Evolutionary conservation across 257 asterid genomes (phyloP), one percentile per base, ranked within the genome.

Genomic region (Orobanche coerulescens): DNA sequence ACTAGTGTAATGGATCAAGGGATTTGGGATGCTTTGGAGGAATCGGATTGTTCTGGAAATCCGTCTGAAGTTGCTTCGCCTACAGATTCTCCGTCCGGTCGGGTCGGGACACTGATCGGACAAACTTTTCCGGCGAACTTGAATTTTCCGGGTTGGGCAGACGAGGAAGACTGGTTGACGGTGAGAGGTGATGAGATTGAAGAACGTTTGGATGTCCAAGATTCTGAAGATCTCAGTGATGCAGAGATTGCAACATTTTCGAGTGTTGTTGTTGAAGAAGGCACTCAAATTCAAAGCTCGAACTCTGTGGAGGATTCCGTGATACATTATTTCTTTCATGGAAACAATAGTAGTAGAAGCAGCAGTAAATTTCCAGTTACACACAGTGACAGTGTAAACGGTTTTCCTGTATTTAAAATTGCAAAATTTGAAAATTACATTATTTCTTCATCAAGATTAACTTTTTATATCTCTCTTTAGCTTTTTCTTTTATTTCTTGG

Each of bases 141-240:
- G 39, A 43, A 58, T 43, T 58, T 55, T 14, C 23, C 36, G 46
- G 52, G 65, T 33, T 58, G 58, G 80, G 28, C 50, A 4, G 87
- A 76, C 4, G 95, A 78, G 16, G 90, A 71, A 19, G 82, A 74
- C 43, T 91, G 97, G 97, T 23, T 84, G 22, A 81, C 82, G 1
- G 81, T 87, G 11, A 82, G 97, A 70, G 61, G 55, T 30, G 48
- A 28, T 46, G 76, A 75, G 18, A 15, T 28, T n/a, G 82, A 76
- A 56, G 94, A 72, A 61, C 54, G 33, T 9, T 26, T 47, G 30
- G 55, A 54, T 42, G 2, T 31, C 8, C 67, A 62, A 43, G 77
- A 67, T 60, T 20, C 9, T 57, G 73, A 66, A 46, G 60, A 67
- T 40, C 11, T 37, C 22, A 28, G 61, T 9, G 71, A 30, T 5